Evolutionary conservation across 345 rosid species (phyloP), one percentile per base, ranked within the genome.

Genomic region (Dimocarpus longan): DNA sequence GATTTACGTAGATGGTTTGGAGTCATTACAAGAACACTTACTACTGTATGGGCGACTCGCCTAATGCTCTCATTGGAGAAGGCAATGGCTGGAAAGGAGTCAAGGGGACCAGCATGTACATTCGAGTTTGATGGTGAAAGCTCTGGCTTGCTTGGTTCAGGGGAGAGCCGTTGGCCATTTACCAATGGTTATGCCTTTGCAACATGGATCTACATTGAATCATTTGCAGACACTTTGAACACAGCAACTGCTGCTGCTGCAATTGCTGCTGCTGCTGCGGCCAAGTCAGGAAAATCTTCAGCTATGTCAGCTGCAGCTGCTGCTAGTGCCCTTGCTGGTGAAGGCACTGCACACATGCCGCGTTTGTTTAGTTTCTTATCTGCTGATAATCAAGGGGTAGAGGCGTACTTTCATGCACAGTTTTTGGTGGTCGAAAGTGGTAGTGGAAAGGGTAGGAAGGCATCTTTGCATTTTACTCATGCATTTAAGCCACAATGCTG

Each of bases 271-370:
- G 97, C 99, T 3, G 98, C 98, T 12, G 99, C 99, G 13, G 97
- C 98, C 76, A 96, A 88, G 88, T 94, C 98, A 22, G 99, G 98
- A 75, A 94, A 96, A 90, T 89, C 98, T 82, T 96, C 98, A 71
- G 97, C 99, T 42, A 93, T 96, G 98, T 96, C 98, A 52, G 98
- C 98, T 84, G 98, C 99, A 81, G 98, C 98, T 66, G 99, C 99
- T 81, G 99, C 99, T 50, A 94, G 97, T 92, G 98, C 98, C 26
- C 97, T 96, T 65, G 99, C 98, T 81, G 99, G 99, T 66, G 99
- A 96, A 90, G 98, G 99, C 77, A 93, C 97, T 22, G 93, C 93
- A 42, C 98, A 96, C 81, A 96, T 96, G 99, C 99, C 99, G 73
- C 92, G 99, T 75, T 80, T 96, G 79, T 96, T 96, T 83, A 94